Conservation (phyloP, 2,329 filamentous ascomycete genomes). For the Pseudovirgaria hyperparasitica region DNA sequence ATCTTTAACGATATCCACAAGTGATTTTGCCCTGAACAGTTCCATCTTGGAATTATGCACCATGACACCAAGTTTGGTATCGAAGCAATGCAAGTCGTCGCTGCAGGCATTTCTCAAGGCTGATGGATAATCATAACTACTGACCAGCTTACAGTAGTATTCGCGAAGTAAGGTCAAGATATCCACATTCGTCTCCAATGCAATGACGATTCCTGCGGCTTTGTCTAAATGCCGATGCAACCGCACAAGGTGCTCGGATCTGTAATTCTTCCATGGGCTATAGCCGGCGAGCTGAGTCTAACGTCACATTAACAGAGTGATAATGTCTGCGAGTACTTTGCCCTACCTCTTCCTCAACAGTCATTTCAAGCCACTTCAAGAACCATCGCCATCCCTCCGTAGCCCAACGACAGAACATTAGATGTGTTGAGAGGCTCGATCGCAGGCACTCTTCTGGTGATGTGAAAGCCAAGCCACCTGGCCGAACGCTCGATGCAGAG, state of each 20-base stretch:
- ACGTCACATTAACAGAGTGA: conserved; percentile 3
- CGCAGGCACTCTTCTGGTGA: conserved; percentile 20
- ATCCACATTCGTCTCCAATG: conserved; percentile 26
- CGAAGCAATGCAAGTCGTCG: conserved; percentile 8
- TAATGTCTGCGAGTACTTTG: not conserved
- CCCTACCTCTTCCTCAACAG: conserved; percentile 18
- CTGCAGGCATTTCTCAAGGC: conserved; percentile 4
- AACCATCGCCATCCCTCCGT: conserved; percentile 31
- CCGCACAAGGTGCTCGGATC: conserved; percentile 23
- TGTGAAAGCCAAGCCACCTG: conserved; percentile 21
- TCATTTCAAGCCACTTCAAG: conserved; percentile 25
- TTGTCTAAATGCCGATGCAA: conserved; percentile 26
- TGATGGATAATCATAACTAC: conserved; percentile 9
- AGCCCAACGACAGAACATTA: conserved; percentile 28
- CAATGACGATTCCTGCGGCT: conserved; percentile 21
- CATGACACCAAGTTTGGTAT: conserved; percentile 19
- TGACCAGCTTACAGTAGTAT: conserved; percentile 10
- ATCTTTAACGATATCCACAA: conserved; percentile 22
- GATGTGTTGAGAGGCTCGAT: conserved; percentile 24
- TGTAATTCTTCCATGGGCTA: no score
- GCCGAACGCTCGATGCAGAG: conserved; percentile 14
- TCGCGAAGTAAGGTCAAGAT: conserved; percentile 15
- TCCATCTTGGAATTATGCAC: conserved; percentile 25
- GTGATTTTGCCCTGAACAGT: conserved; percentile 19
- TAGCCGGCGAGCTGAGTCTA: no score